Conservation (phyloP, 768 basidiomycete species). For the Amanita jacksonii region DNA sequence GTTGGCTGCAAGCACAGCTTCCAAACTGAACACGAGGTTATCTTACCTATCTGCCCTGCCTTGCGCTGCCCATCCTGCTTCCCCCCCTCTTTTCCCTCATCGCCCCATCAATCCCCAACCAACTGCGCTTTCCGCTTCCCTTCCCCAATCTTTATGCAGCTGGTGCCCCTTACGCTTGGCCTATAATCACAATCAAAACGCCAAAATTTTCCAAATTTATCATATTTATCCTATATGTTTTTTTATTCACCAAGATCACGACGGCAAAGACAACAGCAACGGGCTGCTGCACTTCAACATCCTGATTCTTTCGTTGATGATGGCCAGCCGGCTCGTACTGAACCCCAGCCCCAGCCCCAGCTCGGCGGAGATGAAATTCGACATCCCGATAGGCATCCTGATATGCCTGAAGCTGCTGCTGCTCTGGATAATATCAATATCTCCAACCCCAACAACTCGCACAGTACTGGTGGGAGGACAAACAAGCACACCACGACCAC, state of each 20-base stretch:
- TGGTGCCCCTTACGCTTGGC: background rate
- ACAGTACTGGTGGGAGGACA: slow-evolving; percentile 14
- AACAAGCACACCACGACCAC: slow-evolving; percentile 9
- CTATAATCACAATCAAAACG: slow-evolving; percentile 5
- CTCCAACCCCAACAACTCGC: slow-evolving; percentile 18
- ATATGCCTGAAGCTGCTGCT: too few relatives aligned
- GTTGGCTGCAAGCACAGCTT: too few relatives aligned
- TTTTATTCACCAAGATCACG: slow-evolving; percentile 29
- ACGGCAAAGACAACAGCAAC: slow-evolving; percentile 25
- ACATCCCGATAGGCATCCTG: too few relatives aligned
- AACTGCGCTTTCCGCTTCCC: too few relatives aligned
- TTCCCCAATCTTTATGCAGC: slow-evolving; percentile 5
- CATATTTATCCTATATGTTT: slow-evolving; percentile 14
- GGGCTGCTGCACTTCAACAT: too few relatives aligned
- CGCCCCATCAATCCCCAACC: background rate
- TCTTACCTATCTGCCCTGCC: background rate
- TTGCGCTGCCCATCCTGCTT: background rate
- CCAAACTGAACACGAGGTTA: slow-evolving; percentile 7
- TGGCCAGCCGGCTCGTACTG: too few relatives aligned
- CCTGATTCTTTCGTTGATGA: slow-evolving; percentile 10
- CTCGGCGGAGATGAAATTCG: too few relatives aligned
- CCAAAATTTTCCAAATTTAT: slow-evolving; percentile 15
- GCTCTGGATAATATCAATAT: too few relatives aligned
- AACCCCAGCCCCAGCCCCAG: too few relatives aligned
- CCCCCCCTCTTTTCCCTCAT: background rate